A percentile compares a stretch with the other conserved stretches of the same genome.
These are phyloP conservation scores for Fusarium domesticum DNA, from an alignment of 2,329 filamentous ascomycete species.

Conservation along the genomic window DNA sequence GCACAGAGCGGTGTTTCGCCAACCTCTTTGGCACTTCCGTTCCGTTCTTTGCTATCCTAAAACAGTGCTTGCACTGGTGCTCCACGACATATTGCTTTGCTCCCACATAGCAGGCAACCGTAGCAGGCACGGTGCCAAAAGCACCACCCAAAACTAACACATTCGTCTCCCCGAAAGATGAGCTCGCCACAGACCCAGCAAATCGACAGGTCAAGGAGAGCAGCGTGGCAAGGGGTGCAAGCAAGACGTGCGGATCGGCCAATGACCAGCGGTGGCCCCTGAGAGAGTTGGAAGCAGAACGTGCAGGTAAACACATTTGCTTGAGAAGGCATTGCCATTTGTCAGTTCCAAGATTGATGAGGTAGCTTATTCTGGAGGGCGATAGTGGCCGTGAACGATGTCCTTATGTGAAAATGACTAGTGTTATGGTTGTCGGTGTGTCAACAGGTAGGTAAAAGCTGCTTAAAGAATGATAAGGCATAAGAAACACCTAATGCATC, in stretches of 20 bases:
- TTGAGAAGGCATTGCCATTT: constrained; percentile 11
- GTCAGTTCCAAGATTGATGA: too few species aligned
- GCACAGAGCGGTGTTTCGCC: constrained; percentile 48
- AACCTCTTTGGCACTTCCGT: constrained; percentile 39
- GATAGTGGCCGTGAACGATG: not conserved
- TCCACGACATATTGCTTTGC: constrained; percentile 36
- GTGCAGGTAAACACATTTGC: constrained; percentile 50
- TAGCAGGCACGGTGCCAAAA: constrained; percentile 59
- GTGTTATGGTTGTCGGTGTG: not conserved
- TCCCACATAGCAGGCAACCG: constrained; percentile 53
- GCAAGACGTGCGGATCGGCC: constrained; percentile 48
- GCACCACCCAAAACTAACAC: constrained; percentile 58
- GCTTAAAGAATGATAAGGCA: not conserved
- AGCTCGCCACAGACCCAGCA: constrained; percentile 58
- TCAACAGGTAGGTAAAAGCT: not conserved
- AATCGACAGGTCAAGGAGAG: constrained; percentile 51
- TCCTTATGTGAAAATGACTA: not conserved
- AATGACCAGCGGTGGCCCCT: constrained; percentile 39
- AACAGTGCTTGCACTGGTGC: constrained; percentile 36
- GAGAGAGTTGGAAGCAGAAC: constrained; percentile 49
- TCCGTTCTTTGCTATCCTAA: constrained; percentile 11
- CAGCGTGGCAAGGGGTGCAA: constrained; percentile 46
- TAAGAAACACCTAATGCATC: too few species aligned
- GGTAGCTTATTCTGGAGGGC: not conserved
- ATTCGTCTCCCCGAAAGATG: constrained; percentile 51